Base-by-base conservation (phyloP, 306 rosid genomes). In the Argentina anserina region DNA sequence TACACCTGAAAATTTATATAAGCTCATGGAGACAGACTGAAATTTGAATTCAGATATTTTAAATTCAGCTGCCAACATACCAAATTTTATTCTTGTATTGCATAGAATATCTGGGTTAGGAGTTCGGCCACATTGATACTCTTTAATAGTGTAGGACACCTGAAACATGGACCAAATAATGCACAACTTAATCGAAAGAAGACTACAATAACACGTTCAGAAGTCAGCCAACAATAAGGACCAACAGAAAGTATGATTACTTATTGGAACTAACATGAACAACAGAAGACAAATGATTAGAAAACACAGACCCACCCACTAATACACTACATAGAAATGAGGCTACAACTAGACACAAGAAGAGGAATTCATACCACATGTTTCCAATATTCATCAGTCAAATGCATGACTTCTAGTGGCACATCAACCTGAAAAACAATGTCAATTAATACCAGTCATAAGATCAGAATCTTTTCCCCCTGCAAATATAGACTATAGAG, bases 41-140 rank as follows among this genome's bases (percentile, higher is more conserved):
- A 25, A 55, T 33, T 62, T 9, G 43, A 25, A 63, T 33, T 42
- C 52, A 46, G 3, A 40, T 59, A 68, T 80, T 72, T 52, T 34
- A 60, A 45, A 72, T 14, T 43, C 28, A 52, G 58, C 62, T 50
- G 23, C 66, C 49, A 47, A 72, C 87, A 53, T 89, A 94, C 98
- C 97, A 45, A 94, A 91, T 82, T 94, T 94, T 78, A 91, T 89
- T 84, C 98, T 89, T 58, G 97, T 89, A 86, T 94, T 94, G 81
- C 98, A 94, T 26, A 94, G 97, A 81, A 94, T 87, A 64, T 94
- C 96, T 0, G 98, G 95, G 65, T 94, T 94, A 26, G 98, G 97
- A 59, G 97, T 94, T 46, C 91, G 94, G 45, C 98, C 98, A 89
- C 93, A 82, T 6, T 82, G 87, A 83, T 91, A 91, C 85, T 94